Evolutionary conservation across 345 rosid species (phyloP).

Genomic region (Salix udensis): DNA sequence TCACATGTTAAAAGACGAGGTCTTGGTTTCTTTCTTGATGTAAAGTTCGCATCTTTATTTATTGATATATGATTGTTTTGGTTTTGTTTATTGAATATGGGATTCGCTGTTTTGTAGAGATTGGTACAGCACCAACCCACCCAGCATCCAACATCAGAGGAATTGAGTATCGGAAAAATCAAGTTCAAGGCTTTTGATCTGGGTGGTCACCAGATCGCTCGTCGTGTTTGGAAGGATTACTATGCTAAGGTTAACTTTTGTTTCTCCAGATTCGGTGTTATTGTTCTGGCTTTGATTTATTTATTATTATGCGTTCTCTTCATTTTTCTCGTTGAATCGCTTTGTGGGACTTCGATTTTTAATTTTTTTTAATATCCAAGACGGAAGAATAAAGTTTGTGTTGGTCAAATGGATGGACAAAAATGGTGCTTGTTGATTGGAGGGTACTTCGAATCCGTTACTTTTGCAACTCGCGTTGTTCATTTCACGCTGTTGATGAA

Average conservation of each 20-base stretch:
- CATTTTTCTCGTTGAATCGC: background rate
- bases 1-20: conserved; percentile 39
- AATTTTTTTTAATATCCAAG: background rate
- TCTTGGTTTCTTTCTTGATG: background rate
- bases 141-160: conserved; percentile 77
- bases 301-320: background rate
- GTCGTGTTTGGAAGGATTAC: conserved; percentile 80
- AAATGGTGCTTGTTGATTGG: background rate
- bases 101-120: conserved; percentile 40
- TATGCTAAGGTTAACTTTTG: conserved; percentile 49
- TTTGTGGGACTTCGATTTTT: background rate
- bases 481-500: background rate
- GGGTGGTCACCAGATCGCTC: conserved; percentile 82
- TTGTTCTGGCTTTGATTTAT: background rate
- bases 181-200: conserved; percentile 83
- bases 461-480: background rate
- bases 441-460: background rate
- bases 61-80: background rate
- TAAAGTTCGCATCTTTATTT: background rate
- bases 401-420: background rate
- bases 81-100: conserved; percentile 7
- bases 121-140: conserved; percentile 77
- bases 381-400: background rate
- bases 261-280: background rate
- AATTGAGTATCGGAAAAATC: conserved; percentile 69